A percentile compares a stretch with the other conserved stretches of the same genome.
Evolutionary conservation across 2,329 filamentous ascomycete species (phyloP).

Genomic region (Blastomyces percursus): DNA sequence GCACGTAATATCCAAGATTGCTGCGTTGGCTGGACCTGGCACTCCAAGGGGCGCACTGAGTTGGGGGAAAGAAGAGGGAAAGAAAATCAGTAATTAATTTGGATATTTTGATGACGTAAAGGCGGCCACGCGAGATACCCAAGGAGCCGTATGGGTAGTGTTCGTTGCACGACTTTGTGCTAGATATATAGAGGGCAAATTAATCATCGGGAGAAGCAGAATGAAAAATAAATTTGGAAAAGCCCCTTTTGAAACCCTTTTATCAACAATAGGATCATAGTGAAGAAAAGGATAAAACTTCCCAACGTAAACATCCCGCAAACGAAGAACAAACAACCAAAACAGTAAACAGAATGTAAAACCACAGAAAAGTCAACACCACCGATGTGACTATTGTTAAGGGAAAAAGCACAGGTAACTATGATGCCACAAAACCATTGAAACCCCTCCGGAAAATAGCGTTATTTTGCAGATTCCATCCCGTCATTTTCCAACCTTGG

Average conservation of each 20-base stretch:
- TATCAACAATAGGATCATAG: not conserved
- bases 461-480: not conserved
- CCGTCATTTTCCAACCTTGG: conserved; percentile 36
- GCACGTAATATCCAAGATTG: not conserved
- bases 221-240: not conserved
- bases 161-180: not conserved
- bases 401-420: not conserved
- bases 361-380: not conserved
- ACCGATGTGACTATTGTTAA: not conserved
- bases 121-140: not conserved
- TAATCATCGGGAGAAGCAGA: not conserved
- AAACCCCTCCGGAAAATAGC: not conserved
- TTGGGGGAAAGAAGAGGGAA: not conserved
- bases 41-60: not conserved
- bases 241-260: not conserved
- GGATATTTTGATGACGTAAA: not conserved
- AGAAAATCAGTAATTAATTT: not conserved
- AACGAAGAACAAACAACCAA: not conserved
- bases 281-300: not conserved
- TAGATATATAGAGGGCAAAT: not conserved
- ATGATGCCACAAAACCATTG: not conserved
- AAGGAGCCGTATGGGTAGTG: not conserved
- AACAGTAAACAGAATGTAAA: not conserved
- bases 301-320: not conserved
- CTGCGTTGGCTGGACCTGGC: not conserved